phyloP scores from a whole-genome alignment of 192 early-diverging fungal species.

The Gamsiella multidivaricata region DNA sequence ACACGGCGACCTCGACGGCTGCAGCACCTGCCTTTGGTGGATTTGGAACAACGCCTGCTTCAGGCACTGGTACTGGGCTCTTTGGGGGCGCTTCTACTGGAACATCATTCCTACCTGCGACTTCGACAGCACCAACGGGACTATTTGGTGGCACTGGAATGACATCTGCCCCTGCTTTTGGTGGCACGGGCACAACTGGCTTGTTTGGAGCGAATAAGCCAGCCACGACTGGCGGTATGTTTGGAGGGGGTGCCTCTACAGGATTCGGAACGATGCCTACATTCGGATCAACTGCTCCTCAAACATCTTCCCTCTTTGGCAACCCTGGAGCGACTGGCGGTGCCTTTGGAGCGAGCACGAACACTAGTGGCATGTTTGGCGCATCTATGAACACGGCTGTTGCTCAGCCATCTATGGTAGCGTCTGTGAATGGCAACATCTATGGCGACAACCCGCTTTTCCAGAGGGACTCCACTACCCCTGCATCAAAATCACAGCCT shows the following conservation, averaged over 20 bases:
- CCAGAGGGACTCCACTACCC: constrained; percentile 61
- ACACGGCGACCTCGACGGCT: constrained; percentile 26
- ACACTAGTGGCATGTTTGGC: constrained; percentile 56
- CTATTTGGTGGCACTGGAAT: constrained; percentile 48
- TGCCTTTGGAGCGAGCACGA: constrained; percentile 35
- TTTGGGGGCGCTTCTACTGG: constrained; percentile 45
- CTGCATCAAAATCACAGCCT: constrained; percentile 36
- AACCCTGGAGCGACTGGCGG: constrained; percentile 10
- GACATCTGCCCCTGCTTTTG: constrained; percentile 39
- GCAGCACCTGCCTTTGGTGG: constrained; percentile 41
- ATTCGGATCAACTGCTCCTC: constrained; percentile 29
- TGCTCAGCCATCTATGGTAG: constrained; percentile 66
- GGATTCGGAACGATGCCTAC: constrained; percentile 22
- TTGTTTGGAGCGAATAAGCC: constrained; percentile 36
- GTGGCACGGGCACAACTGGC: constrained; percentile 17
- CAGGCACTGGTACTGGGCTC: constrained; percentile 46
- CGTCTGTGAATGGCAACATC: constrained; percentile 85
- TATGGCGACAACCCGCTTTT: constrained; percentile 91
- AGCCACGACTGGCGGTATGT: constrained; percentile 23
- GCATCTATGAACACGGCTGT: constrained; percentile 55
- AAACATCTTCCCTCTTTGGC: constrained; percentile 25
- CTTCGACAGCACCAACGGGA: constrained; percentile 21
- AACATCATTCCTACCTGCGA: constrained; percentile 40
- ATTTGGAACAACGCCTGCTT: constrained; percentile 38
- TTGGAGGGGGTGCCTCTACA: constrained; percentile 5